These are phyloP conservation scores for Vigna mungo DNA, from an alignment of 306 rosid genomes.

Conservation along the genomic window DNA sequence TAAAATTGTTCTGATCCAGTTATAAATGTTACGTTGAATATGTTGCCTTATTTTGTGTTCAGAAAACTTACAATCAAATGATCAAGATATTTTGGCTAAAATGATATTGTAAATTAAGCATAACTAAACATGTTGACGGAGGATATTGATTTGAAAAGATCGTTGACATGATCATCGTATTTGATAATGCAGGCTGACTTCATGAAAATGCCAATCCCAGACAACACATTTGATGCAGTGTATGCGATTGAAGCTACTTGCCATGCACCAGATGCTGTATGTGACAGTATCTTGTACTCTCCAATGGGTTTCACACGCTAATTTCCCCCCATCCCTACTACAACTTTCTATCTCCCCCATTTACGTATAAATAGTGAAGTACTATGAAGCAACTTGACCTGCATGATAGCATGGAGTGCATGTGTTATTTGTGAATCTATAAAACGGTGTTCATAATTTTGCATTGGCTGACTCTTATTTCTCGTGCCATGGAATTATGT, in stretches of 20 bases:
- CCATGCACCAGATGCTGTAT: conserved; percentile 97
- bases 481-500: conserved; percentile 13
- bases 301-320: conserved; percentile 1
- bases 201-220: conserved; percentile 92
- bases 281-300: conserved; percentile 35
- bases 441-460: conserved; percentile 34
- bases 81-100: conserved; percentile 3
- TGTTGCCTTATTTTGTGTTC: background rate
- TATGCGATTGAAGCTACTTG: conserved; percentile 99
- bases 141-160: background rate
- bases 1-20: conserved; percentile 2
- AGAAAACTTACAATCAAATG: conserved; percentile 5
- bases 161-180: conserved; percentile 28
- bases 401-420: conserved; percentile 14
- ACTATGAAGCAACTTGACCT: conserved; percentile 11
- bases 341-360: conserved; percentile 15
- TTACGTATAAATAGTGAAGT: background rate
- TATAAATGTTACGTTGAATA: background rate
- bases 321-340: background rate
- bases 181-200: conserved; percentile 84
- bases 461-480: conserved; percentile 35
- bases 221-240: conserved; percentile 85
- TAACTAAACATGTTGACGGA: background rate
- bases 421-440: conserved; percentile 22
- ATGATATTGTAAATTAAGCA: conserved; percentile 11